Evolutionary conservation across 2,329 filamentous ascomycete genomes (phyloP), one percentile per base, ranked within the genome.

Genomic region (Coniochaeta sp.): DNA sequence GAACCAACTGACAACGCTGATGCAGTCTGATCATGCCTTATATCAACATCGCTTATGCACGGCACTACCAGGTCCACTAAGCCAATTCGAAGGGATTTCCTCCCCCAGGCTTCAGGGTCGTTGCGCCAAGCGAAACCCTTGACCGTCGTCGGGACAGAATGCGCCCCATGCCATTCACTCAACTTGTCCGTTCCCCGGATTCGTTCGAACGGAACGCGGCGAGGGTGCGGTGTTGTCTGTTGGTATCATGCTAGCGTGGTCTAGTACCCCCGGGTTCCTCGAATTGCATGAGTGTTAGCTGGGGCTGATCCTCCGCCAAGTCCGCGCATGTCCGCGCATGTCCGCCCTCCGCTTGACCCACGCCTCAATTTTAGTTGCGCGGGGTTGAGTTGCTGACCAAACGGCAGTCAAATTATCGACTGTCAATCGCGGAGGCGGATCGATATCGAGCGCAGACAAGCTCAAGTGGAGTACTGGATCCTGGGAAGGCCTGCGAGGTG

Each of bases 1-100:
- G 16, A 2, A 22, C 17, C 26, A 8, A 24, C 34, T 34, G 36
- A 38, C 54, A 57, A 22, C 5, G 54, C 31, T 38, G 34, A 57
- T 57, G 33, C 33, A 57, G 31, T 7, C 34, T 57, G 31, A 36
- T 57, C 54, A 57, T 57, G n/a, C n/a, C n/a, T n/a, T n/a, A 57
- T 57, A 57, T 57, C 54, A 57, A n/a, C 28, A 52, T 12, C 24
- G 22, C 44, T 26, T 50, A 6, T 28, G 47, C 24, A n/a, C 47
- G 6, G 16, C 22, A 36, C 54, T 12, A 6, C 17, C 31, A 22
- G 3, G 6, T 38, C 17, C 4, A 3, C 54, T 34, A 57, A 6
- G 6, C 22, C 43, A 3, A 31, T 16, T 52, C 24, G 24, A 31
- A n/a, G n/a, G 3, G 7, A 3, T 12, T 12, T 36, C 3, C 8